Conservation (phyloP, 306 rosid genomes). For the Quillaja saponaria region DNA sequence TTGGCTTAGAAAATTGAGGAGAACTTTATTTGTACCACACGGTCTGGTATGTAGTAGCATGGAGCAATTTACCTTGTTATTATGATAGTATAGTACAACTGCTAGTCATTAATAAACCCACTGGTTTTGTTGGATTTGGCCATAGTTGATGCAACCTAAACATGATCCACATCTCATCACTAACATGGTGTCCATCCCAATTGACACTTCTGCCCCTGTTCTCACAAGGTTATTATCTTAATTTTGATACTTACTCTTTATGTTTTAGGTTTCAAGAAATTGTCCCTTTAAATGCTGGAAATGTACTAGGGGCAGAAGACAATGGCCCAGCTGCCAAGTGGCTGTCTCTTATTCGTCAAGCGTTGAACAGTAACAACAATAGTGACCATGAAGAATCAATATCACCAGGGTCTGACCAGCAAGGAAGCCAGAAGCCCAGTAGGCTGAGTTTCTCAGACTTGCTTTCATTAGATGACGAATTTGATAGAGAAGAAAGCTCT, state of each 20-base stretch:
- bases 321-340: constrained; percentile 73
- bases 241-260: neutral
- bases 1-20: too few relatives aligned
- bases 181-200: neutral
- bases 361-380: constrained; percentile 43
- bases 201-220: constrained; percentile 7
- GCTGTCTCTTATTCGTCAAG: constrained; percentile 59
- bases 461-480: constrained; percentile 45
- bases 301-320: constrained; percentile 86
- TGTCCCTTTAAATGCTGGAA: constrained; percentile 85
- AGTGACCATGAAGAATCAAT: constrained; percentile 3
- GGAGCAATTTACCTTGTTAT: too few relatives aligned
- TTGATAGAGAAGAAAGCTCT: constrained; percentile 7
- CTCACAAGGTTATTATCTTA: neutral
- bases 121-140: neutral
- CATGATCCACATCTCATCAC: constrained; percentile 27
- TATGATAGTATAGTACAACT: too few relatives aligned
- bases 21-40: too few relatives aligned
- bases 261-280: constrained; percentile 80
- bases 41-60: too few relatives aligned
- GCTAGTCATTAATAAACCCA: too few relatives aligned
- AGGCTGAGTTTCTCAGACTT: constrained; percentile 53
- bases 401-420: constrained; percentile 15
- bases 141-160: neutral
- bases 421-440: constrained; percentile 31